Conservation (phyloP, 1,139 yeast genomes). For the Meyerozyma athensensis region DNA sequence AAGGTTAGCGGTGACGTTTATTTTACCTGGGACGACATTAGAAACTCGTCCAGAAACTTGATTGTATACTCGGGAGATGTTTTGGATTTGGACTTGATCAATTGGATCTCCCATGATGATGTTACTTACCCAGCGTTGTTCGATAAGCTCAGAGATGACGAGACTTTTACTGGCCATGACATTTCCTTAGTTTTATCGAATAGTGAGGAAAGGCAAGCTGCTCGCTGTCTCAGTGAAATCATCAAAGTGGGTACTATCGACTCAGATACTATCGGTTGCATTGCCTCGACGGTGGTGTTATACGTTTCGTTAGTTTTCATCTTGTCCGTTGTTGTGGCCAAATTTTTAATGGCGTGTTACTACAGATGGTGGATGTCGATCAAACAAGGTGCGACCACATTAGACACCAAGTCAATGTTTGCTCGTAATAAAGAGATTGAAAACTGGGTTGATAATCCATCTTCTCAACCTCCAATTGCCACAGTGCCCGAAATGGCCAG, state of each 20-base stretch:
- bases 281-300: conserved; percentile 82
- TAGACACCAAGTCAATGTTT: conserved; percentile 45
- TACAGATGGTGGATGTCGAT: conserved; percentile 80
- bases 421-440: conserved; percentile 61
- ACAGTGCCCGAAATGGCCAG: conserved; percentile 50
- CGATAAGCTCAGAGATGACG: conserved; percentile 54
- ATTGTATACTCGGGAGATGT: conserved; percentile 88
- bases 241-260: conserved; percentile 86
- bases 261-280: conserved; percentile 90
- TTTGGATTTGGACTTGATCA: conserved; percentile 68
- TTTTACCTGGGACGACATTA: conserved; percentile 86
- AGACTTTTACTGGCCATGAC: conserved; percentile 66
- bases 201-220: conserved; percentile 63
- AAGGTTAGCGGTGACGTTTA: conserved; percentile 69
- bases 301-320: conserved; percentile 79
- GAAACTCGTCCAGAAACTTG: conserved; percentile 65
- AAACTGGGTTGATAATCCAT: conserved; percentile 65
- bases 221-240: conserved; percentile 83
- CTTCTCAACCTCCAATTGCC: conserved; percentile 50
- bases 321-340: conserved; percentile 67
- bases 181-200: conserved; percentile 72
- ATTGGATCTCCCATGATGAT: conserved; percentile 69
- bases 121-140: conserved; percentile 70
- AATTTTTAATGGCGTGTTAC: conserved; percentile 82
- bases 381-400: conserved; percentile 70